Percentiles rank a stretch among this genome's conserved stretches.
Evolutionary conservation across 352 stramenopile genomes (phyloP).

Genomic region (Globisporangium ultimum): DNA sequence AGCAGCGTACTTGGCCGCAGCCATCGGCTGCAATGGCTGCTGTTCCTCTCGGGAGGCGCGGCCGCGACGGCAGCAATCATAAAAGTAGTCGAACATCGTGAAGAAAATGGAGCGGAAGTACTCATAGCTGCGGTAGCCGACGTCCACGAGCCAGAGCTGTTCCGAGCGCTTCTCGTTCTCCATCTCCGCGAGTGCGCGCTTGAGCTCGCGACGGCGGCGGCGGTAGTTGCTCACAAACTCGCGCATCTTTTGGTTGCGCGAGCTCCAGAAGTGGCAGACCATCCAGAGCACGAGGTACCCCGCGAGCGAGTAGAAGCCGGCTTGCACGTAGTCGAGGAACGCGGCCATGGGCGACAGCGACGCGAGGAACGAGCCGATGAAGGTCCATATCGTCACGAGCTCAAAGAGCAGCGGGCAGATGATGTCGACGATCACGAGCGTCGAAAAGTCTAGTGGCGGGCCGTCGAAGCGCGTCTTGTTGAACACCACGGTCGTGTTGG

Average conservation of each 20-base stretch:
- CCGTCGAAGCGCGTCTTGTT: conserved; percentile 78
- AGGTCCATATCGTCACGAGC: conserved; percentile 67
- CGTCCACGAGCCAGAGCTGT: conserved; percentile 80
- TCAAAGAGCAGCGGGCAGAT: conserved; percentile 82
- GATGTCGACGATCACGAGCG: conserved; percentile 81
- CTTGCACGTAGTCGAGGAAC: conserved; percentile 82
- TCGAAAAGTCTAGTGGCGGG: conserved; percentile 78
- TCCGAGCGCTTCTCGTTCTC: conserved; percentile 81
- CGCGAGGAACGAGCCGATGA: conserved; percentile 50
- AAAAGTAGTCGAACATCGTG: conserved; percentile 35
- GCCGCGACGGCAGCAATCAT: conserved; percentile 18
- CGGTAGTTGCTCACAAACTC: conserved; percentile 88
- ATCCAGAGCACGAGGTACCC: conserved; percentile 78
- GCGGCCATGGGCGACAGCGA: conserved; percentile 63
- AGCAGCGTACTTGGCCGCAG: conserved; percentile 1
- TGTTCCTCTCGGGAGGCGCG: conserved; percentile 16
- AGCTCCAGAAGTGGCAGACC: conserved; percentile 83
- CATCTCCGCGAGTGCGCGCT: conserved; percentile 65
- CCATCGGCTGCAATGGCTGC: conserved; percentile 16
- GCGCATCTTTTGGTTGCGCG: conserved; percentile 83
- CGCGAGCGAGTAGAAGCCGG: conserved; percentile 73
- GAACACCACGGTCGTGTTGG: conserved; percentile 68
- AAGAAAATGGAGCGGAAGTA: conserved; percentile 68
- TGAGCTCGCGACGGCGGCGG: conserved; percentile 68
- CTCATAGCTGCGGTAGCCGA: conserved; percentile 79